Evolutionary conservation across 192 early-diverging fungal genomes (phyloP), one percentile per base, ranked within the genome.

Genomic region (Allomyces javanicus): DNA sequence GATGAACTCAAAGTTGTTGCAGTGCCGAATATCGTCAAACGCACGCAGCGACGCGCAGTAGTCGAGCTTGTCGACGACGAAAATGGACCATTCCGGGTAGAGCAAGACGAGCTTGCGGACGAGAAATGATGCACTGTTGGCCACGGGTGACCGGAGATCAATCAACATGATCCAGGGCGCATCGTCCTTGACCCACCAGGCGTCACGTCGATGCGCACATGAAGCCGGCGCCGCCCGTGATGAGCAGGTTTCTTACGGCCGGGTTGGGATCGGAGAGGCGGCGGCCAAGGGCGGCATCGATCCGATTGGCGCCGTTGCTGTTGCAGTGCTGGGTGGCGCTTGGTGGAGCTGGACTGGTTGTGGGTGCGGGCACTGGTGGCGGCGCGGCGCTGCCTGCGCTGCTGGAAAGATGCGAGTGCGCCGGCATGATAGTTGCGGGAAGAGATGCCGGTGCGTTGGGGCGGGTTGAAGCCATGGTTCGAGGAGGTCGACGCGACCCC

Each of bases 141-240:
- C 40, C 55, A 62, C 67, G 23, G n/a, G 27, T 25, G 26, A 63
- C 27, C 43, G 65, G 17, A 27, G 55, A 44, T 61, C 40, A 23
- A 65, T 24, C 23, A 17, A 17, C 40, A 25, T 64, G 11, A 43
- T 25, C 58, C 65, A 24, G 33, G 55, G 19, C 24, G 68, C n/a
- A 69, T 65, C 24, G 10, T 40, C 24, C 25, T 24, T 21, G 21
- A 64, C 21, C 9, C 21, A 61, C 25, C 10, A 23, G 62, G 21
- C 24, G 58, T 25, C 43, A 17, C 69, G 65, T 11, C 6, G 22
- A 25, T 19, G 63, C 77, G 77, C 72, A 89, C 88, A 90, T 88
- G 79, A 90, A 90, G 22, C 89, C 89, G 25, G 89, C 89, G 24
- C 87, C 89, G 45, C 89, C 89, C 21, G 89, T 90, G 22, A 90